A percentile compares a stretch with the other conserved stretches of the same genome.
phyloP scores from a whole-genome alignment of 176 grass and related monocot genomes.

The Carex myosuroides region DNA sequence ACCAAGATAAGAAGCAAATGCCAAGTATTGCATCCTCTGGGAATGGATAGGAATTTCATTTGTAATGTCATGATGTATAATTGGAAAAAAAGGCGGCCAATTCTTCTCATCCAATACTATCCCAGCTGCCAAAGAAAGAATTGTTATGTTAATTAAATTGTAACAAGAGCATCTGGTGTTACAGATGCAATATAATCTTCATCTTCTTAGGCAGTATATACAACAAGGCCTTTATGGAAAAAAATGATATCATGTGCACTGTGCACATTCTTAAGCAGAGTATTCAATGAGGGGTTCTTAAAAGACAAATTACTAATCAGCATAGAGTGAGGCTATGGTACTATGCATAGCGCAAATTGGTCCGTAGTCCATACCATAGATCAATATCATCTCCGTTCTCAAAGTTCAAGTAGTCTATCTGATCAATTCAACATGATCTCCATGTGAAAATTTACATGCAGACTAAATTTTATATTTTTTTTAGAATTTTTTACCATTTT shows the following conservation, averaged over 20 bases:
- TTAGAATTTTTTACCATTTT: too few relatives aligned
- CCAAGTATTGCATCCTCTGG: conserved; percentile 86
- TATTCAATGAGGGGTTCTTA: not conserved
- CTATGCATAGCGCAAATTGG: too few relatives aligned
- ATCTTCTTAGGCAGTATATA: not conserved
- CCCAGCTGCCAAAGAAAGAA: conserved; percentile 56
- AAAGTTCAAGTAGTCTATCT: too few relatives aligned
- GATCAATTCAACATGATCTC: too few relatives aligned
- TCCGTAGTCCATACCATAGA: too few relatives aligned
- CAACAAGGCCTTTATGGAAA: not conserved
- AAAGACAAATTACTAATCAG: not conserved
- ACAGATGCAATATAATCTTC: not conserved
- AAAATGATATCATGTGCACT: not conserved
- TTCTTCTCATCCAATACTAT: conserved; percentile 96
- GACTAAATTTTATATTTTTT: too few relatives aligned
- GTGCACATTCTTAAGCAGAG: not conserved
- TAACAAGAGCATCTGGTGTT: not conserved
- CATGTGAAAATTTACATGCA: too few relatives aligned
- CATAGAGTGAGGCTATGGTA: too few relatives aligned
- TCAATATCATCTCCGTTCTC: too few relatives aligned
- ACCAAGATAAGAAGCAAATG: conserved; percentile 93
- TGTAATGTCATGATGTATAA: conserved; percentile 94
- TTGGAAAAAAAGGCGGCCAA: conserved; percentile 91
- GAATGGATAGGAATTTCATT: conserved; percentile 92
- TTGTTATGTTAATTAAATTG: not conserved